Conservation (phyloP, 495 filamentous ascomycete species). For the Beverwykella pulmonaria region DNA sequence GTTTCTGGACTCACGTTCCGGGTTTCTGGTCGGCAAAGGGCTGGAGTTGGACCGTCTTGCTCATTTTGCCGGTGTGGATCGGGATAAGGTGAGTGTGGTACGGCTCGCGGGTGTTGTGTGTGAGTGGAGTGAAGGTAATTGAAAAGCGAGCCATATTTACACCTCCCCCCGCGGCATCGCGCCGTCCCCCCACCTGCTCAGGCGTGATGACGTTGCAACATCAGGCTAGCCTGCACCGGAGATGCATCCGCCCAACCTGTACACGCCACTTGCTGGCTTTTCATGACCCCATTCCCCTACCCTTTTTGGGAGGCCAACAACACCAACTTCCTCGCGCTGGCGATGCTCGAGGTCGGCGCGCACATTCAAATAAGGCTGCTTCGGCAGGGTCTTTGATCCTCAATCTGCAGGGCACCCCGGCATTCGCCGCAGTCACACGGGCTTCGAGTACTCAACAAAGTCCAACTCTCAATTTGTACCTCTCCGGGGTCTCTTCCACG, state of each 20-base stretch:
- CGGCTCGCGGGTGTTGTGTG: background rate
- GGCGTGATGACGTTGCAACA: background rate
- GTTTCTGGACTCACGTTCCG: constrained; percentile 78
- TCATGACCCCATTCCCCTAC: background rate
- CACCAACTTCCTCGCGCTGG: background rate
- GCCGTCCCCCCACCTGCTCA: background rate
- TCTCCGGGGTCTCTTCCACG: constrained; percentile 3
- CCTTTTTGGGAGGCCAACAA: background rate
- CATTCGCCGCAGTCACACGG: constrained; percentile 25
- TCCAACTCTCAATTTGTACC: constrained; percentile 2
- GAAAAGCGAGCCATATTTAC: background rate
- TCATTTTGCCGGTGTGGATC: constrained; percentile 51
- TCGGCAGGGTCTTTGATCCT: constrained; percentile 1
- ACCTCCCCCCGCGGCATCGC: background rate
- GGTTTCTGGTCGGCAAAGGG: constrained; percentile 96
- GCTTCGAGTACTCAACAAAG: constrained; percentile 14
- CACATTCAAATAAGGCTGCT: constrained; percentile 1
- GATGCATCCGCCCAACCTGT: background rate
- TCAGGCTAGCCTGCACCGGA: background rate
- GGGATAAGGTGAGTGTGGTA: background rate
- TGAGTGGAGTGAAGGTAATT: background rate
- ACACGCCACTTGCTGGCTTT: background rate
- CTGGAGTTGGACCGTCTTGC: constrained; percentile 72
- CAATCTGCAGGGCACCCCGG: constrained; percentile 10
- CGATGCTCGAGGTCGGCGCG: background rate